phyloP scores from a whole-genome alignment of 1,284 basidiomycete species.

The Waitea zeae region DNA sequence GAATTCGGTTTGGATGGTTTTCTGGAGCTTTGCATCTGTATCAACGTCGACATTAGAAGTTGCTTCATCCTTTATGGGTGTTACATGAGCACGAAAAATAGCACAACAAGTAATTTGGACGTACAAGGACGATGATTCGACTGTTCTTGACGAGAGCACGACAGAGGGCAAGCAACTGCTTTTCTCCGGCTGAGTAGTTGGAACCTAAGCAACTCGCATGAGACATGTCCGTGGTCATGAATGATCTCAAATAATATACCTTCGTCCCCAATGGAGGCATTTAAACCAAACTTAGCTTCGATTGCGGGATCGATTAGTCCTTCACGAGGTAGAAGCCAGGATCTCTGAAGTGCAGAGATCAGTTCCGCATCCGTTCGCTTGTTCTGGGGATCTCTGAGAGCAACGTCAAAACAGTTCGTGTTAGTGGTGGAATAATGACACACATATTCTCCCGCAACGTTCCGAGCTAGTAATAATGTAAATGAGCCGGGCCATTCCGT shows the following conservation, averaged over 20 bases:
- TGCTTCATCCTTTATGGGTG: slow-evolving; percentile 39
- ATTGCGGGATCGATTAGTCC: slow-evolving; percentile 14
- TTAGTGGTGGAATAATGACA: slow-evolving; percentile 12
- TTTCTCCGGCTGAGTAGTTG: slow-evolving; percentile 66
- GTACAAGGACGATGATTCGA: slow-evolving; percentile 50
- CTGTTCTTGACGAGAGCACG: slow-evolving; percentile 57
- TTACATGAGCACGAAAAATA: slow-evolving; percentile 4
- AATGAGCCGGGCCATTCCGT: neutral
- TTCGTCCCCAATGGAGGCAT: slow-evolving; percentile 4
- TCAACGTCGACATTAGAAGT: slow-evolving; percentile 57
- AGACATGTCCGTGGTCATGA: too few species aligned
- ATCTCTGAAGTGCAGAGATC: slow-evolving; percentile 33
- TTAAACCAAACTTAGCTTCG: slow-evolving; percentile 2
- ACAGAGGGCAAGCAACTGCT: slow-evolving; percentile 59
- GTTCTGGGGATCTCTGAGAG: slow-evolving; percentile 37
- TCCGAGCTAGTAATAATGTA: slow-evolving; percentile 19
- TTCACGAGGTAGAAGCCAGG: slow-evolving; percentile 39
- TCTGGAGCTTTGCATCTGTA: slow-evolving; percentile 62
- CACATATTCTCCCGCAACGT: slow-evolving; percentile 55
- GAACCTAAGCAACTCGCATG: too few species aligned
- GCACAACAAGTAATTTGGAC: too few species aligned
- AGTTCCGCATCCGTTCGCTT: slow-evolving; percentile 34
- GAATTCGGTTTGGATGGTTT: slow-evolving; percentile 60
- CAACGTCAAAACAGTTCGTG: slow-evolving; percentile 1
- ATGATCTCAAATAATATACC: too few species aligned